phyloP scores from a whole-genome alignment of 176 grass and related monocot genomes.

The Saccharum officinarum region DNA sequence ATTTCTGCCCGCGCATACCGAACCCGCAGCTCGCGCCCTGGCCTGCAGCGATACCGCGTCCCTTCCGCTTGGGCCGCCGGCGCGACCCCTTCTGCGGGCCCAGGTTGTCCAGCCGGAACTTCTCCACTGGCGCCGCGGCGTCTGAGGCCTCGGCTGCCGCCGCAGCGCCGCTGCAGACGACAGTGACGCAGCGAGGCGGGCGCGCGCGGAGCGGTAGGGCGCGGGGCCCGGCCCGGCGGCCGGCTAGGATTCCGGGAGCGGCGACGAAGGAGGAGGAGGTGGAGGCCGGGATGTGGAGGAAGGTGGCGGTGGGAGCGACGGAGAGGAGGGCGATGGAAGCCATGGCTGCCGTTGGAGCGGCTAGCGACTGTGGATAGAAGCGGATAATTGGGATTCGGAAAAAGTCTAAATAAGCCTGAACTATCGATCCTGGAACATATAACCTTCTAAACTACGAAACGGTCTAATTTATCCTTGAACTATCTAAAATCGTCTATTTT shows the following conservation, averaged over 20 bases:
- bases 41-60: conserved; percentile 83
- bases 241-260: conserved; percentile 9
- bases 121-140: conserved; percentile 30
- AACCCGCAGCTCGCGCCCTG: conserved; percentile 96
- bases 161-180: conserved; percentile 41
- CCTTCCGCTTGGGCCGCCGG: conserved; percentile 72
- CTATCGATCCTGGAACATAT: too few species aligned
- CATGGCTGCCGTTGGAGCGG: conserved; percentile 46
- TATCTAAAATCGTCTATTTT: too few species aligned
- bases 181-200: conserved; percentile 26
- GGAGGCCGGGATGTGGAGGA: conserved; percentile 36
- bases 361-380: conserved; percentile 33
- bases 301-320: conserved; percentile 30
- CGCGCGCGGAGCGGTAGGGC: conserved; percentile 14
- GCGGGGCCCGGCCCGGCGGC: neutral
- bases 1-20: conserved; percentile 95
- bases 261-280: conserved; percentile 32
- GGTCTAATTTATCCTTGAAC: too few species aligned
- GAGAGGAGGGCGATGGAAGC: conserved; percentile 52
- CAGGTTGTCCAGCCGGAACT: conserved; percentile 85
- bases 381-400: conserved; percentile 17
- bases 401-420: too few species aligned
- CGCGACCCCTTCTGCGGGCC: conserved; percentile 76
- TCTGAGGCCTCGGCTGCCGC: conserved; percentile 28
- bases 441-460: too few species aligned